phyloP scores from a whole-genome alignment of 805 yeast species.

The Metschnikowia picachoensis region DNA sequence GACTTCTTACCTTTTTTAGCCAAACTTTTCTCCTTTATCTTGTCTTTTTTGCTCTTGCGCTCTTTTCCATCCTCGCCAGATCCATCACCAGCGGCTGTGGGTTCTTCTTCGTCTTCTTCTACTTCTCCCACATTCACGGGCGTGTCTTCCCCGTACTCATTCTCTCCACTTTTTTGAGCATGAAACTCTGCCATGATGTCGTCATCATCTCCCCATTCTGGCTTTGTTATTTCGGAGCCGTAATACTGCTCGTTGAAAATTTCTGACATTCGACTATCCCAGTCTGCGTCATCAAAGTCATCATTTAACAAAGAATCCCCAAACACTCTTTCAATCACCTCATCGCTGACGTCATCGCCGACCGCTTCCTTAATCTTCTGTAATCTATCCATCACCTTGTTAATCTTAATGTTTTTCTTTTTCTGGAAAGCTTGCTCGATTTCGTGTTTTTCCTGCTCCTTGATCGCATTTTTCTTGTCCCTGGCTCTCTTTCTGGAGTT shows the following conservation, averaged over 20 bases:
- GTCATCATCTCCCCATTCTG: conserved; percentile 56
- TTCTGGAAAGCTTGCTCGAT: conserved; percentile 60
- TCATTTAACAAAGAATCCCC: conserved; percentile 76
- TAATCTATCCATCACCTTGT: conserved; percentile 70
- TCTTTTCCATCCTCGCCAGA: conserved; percentile 16
- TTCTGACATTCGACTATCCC: conserved; percentile 85
- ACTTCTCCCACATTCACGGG: neutral
- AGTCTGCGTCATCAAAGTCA: conserved; percentile 84
- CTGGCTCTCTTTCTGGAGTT: conserved; percentile 79
- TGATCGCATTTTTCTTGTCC: conserved; percentile 59
- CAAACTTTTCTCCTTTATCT: conserved; percentile 51
- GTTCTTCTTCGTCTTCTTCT: conserved; percentile 19
- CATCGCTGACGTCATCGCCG: conserved; percentile 60
- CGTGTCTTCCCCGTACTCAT: conserved; percentile 10
- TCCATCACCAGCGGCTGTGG: conserved; percentile 21
- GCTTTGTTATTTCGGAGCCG: conserved; percentile 46
- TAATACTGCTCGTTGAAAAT: conserved; percentile 85
- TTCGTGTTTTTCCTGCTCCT: conserved; percentile 47
- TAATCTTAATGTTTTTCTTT: conserved; percentile 72
- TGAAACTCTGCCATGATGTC: conserved; percentile 37
- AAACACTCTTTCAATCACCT: conserved; percentile 57
- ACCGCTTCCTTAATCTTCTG: conserved; percentile 62
- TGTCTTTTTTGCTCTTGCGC: conserved; percentile 50
- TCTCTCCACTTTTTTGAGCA: conserved; percentile 18
- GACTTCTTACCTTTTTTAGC: conserved; percentile 60